phyloP scores from a whole-genome alignment of 495 filamentous ascomycete species.

The Xylaria palmicola region DNA sequence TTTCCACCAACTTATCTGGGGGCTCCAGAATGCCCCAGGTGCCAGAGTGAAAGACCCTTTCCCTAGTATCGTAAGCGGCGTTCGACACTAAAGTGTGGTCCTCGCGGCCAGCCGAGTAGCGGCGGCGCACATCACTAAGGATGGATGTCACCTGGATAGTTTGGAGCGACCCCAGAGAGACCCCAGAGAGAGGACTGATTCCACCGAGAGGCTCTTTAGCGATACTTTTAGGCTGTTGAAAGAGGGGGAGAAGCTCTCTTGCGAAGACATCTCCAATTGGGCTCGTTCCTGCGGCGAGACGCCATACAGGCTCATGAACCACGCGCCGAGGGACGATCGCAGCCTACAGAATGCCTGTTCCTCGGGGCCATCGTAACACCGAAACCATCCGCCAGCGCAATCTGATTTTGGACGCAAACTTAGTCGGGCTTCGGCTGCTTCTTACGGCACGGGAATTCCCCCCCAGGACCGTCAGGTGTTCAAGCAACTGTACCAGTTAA shows the following conservation, averaged over 20 bases:
- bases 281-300: constrained; percentile 1
- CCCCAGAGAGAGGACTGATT: neutral
- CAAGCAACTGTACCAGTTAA: neutral
- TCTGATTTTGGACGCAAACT: neutral
- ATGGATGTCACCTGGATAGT: no score
- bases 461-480: neutral
- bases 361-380: no score
- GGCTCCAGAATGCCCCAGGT: neutral
- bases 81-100: no score
- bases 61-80: neutral
- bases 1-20: neutral
- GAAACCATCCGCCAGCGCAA: constrained; percentile 10
- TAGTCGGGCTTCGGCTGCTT: neutral
- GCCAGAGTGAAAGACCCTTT: neutral
- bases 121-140: no score
- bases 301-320: constrained; percentile 4
- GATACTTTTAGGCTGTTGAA: neutral
- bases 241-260: neutral
- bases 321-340: neutral
- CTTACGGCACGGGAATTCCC: neutral
- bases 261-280: neutral
- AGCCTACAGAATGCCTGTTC: no score
- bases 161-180: neutral
- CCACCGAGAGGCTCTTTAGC: neutral
- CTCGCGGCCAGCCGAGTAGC: no score